phyloP scores from a whole-genome alignment of 2,329 filamentous ascomycete genomes.

The Coniochaeta sp. region DNA sequence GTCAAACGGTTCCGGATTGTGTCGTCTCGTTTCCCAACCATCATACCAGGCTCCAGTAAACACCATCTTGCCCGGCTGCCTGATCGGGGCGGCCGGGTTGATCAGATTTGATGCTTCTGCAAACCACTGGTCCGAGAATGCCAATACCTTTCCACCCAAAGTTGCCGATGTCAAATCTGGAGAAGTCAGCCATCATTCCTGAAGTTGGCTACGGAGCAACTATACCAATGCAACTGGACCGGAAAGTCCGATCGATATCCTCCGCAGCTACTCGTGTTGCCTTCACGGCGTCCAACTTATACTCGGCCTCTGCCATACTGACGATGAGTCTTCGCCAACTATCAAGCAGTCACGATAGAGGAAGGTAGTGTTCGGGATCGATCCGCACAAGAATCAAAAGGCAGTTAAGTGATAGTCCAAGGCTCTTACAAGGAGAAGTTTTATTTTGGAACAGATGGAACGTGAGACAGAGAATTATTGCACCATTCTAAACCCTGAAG shows the following conservation, averaged over 20 bases:
- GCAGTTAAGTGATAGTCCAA: not conserved
- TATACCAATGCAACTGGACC: constrained; percentile 54
- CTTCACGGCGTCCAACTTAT: constrained; percentile 47
- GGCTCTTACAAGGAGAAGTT: not conserved
- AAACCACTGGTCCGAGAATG: constrained; percentile 62
- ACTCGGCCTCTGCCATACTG: constrained; percentile 36
- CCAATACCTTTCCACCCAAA: constrained; percentile 56
- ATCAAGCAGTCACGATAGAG: not conserved
- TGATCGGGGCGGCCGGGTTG: constrained; percentile 55
- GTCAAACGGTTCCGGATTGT: constrained; percentile 58
- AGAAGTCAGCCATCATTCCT: not conserved
- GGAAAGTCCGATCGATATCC: constrained; percentile 54
- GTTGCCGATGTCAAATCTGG: constrained; percentile 53
- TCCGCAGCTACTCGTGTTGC: constrained; percentile 40
- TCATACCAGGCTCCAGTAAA: constrained; percentile 65
- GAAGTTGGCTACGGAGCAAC: constrained; percentile 14
- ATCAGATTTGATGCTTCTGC: constrained; percentile 57
- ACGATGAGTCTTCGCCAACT: not conserved
- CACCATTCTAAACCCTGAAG: not conserved
- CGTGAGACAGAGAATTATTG: constrained; percentile 3
- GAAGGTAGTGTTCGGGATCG: not conserved
- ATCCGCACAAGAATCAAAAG: not conserved
- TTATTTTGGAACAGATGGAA: not conserved
- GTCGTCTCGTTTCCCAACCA: constrained; percentile 61
- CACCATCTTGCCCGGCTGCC: constrained; percentile 60